Evolutionary conservation across 1,284 basidiomycete species (phyloP), one percentile per base, ranked within the genome.

Genomic region (Ceratobasidium theobromae): DNA sequence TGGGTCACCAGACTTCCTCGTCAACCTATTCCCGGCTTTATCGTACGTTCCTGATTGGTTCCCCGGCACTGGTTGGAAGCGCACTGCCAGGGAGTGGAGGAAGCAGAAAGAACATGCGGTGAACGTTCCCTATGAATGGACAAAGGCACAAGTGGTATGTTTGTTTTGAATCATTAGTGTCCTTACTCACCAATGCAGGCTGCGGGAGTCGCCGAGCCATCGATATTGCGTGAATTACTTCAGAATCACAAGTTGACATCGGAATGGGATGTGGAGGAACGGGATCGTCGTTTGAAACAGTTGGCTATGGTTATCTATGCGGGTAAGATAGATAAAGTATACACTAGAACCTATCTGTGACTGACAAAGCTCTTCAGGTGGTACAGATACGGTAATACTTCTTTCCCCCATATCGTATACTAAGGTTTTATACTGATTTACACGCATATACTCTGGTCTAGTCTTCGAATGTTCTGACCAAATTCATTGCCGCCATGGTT

Each of bases 11-110:
- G 51, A 57, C 32, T 69, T 67, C 3, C 64, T 70, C 28, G 66
- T 49, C 5, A 67, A 72, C n/a, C 40, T 69, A 14, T 28, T 64
- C 55, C 70, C 46, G 16, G 30, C 18, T 55, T 68, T 33, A 14
- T 18, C 25, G 66, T 73, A 80, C 57, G 70, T 82, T 18, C 81
- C 81, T 1, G 71, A 69, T 25, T 82, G 80, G 79, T 72, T 81
- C 60, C 81, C 81, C 16, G 81, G 81, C 11, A 77, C 79, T 1
- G 72, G 73, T 0, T 82, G 84, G 79, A 75, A 79, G 25, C 79
- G 79, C 11, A 79, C 83, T 54, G 82, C 78, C 0, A 76, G 76
- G 72, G 77, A 74, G 54, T 78, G 77, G 74, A 73, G 72, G 66
- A 70, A 72, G 35, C 65, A 73, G 14, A 23, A 57, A 18, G 54